phyloP scores from a whole-genome alignment of 2,329 filamentous ascomycete genomes.

The Tothia fuscella region DNA sequence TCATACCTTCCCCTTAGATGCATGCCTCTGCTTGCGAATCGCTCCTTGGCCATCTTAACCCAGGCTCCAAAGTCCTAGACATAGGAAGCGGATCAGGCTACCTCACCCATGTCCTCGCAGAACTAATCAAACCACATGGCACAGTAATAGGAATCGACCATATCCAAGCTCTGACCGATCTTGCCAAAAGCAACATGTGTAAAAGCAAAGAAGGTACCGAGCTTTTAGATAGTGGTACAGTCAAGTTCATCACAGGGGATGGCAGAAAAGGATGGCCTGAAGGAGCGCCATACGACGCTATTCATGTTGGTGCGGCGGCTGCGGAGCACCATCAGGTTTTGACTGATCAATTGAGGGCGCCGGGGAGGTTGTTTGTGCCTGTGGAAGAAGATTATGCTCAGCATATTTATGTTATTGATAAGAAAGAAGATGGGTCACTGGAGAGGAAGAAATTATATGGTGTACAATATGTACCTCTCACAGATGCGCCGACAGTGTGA shows the following conservation, averaged over 20 bases:
- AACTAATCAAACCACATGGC: slow-evolving; percentile 48
- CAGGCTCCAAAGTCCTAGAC: slow-evolving; percentile 37
- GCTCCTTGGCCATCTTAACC: slow-evolving; percentile 45
- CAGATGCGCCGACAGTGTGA: slow-evolving; percentile 45
- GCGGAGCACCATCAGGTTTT: slow-evolving; percentile 58
- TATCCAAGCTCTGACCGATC: slow-evolving; percentile 33
- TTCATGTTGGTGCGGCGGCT: slow-evolving; percentile 88
- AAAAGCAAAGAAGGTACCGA: slow-evolving; percentile 35
- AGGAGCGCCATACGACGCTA: slow-evolving; percentile 66
- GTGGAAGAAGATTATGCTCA: slow-evolving; percentile 51
- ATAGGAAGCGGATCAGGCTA: slow-evolving; percentile 49
- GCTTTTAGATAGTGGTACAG: slow-evolving; percentile 50
- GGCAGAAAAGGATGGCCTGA: slow-evolving; percentile 34
- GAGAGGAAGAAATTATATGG: slow-evolving; percentile 52
- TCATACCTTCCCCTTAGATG: too few relatives aligned
- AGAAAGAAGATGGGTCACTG: slow-evolving; percentile 52
- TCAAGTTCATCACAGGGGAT: slow-evolving; percentile 65
- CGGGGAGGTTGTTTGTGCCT: slow-evolving; percentile 71
- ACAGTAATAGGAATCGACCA: slow-evolving; percentile 38
- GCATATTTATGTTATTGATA: slow-evolving; percentile 63
- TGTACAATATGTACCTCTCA: slow-evolving; percentile 67
- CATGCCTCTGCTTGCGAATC: slow-evolving; percentile 54
- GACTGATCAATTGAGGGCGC: slow-evolving; percentile 63
- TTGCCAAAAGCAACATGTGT: slow-evolving; percentile 29
- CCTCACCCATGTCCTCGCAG: slow-evolving; percentile 76